Evolutionary conservation across 352 stramenopile species (phyloP).

Genomic region (Pilasporangium apinafurcum): DNA sequence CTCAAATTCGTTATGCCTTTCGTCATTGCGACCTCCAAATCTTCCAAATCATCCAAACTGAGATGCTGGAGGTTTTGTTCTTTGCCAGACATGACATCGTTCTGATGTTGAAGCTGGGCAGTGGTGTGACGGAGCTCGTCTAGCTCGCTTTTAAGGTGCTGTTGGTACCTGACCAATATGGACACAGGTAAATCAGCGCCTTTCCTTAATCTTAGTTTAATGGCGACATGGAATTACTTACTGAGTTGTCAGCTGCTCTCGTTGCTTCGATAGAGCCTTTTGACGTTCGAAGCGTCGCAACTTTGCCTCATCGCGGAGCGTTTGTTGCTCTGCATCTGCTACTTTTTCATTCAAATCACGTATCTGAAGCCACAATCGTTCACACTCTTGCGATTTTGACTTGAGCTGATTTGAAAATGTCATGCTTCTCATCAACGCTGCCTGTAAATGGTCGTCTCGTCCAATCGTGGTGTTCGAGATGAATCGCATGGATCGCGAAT

Average conservation of each 20-base stretch:
- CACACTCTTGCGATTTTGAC: conserved; percentile 32
- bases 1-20: conserved; percentile 19
- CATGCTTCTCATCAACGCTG: conserved; percentile 30
- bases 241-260: conserved; percentile 15
- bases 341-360: conserved; percentile 13
- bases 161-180: conserved; percentile 23
- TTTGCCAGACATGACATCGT: conserved; percentile 12
- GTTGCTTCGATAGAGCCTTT: conserved; percentile 25
- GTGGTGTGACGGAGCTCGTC: conserved; percentile 18
- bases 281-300: conserved; percentile 18
- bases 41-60: conserved; percentile 33
- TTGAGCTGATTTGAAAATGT: conserved; percentile 25
- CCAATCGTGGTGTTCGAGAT: not conserved
- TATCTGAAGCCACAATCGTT: conserved; percentile 23
- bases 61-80: conserved; percentile 13
- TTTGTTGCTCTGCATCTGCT: conserved; percentile 11
- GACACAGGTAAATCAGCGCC: too few species aligned
- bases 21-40: conserved; percentile 23
- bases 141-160: conserved; percentile 16
- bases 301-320: conserved; percentile 15
- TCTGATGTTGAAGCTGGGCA: conserved; percentile 9
- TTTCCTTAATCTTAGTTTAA: too few species aligned
- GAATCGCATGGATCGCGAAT: too few species aligned
- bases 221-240: too few species aligned
- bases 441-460: conserved; percentile 11